These are phyloP conservation scores for Termitomyces sp. DNA, from an alignment of 768 basidiomycete genomes.

Conservation along the genomic window DNA sequence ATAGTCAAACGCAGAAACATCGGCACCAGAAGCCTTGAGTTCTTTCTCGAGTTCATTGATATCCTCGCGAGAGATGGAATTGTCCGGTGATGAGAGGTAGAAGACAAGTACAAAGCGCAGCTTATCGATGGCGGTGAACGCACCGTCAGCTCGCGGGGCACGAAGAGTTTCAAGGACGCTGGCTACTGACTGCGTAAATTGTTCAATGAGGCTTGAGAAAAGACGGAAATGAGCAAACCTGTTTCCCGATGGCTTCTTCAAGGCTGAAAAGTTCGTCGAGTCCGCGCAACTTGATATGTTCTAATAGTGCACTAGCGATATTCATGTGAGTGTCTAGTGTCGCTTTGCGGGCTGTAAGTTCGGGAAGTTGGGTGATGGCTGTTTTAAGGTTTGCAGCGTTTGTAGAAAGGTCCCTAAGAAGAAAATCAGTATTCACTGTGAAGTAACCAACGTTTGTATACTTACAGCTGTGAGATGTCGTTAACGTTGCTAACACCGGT, in stretches of 20 bases:
- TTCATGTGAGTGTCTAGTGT: slow-evolving; percentile 99
- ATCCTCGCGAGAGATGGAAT: slow-evolving; percentile 81
- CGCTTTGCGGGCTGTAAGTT: slow-evolving; percentile 93
- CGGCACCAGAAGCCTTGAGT: slow-evolving; percentile 75
- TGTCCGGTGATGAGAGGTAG: slow-evolving; percentile 84
- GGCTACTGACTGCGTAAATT: slow-evolving; percentile 51
- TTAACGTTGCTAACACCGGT: slow-evolving; percentile 95
- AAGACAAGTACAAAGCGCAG: slow-evolving; percentile 93
- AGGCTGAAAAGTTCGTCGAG: slow-evolving; percentile 96
- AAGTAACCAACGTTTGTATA: slow-evolving; percentile 1
- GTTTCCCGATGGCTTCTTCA: slow-evolving; percentile 87
- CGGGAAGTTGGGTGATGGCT: slow-evolving; percentile 94
- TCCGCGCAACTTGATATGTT: slow-evolving; percentile 91
- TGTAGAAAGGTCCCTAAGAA: slow-evolving; percentile 72
- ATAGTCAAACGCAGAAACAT: slow-evolving; percentile 83
- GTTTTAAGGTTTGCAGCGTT: slow-evolving; percentile 95
- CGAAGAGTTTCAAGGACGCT: slow-evolving; percentile 87
- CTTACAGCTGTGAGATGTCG: slow-evolving; percentile 91
- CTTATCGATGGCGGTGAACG: slow-evolving; percentile 76
- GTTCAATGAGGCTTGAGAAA: not conserved
- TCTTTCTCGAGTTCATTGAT: slow-evolving; percentile 83
- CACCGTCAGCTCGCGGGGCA: slow-evolving; percentile 55
- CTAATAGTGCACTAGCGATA: slow-evolving; percentile 90
- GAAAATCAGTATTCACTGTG: not conserved
- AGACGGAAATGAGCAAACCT: slow-evolving; percentile 36